These are phyloP conservation scores for Ustilaginoidea virens DNA, from an alignment of 2,329 filamentous ascomycete genomes.

Conservation along the genomic window DNA sequence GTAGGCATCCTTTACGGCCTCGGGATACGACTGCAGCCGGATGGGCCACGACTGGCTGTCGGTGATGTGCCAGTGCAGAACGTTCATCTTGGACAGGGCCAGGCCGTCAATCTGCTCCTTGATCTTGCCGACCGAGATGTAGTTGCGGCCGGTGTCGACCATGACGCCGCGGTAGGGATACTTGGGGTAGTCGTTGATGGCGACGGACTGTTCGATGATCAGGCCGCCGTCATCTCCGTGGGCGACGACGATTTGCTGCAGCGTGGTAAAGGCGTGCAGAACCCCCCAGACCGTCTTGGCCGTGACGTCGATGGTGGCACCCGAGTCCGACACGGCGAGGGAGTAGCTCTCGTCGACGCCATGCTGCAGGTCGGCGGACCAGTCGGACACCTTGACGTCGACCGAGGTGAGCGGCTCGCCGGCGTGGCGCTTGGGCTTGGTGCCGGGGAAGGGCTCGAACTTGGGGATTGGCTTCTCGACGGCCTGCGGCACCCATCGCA, in stretches of 20 bases:
- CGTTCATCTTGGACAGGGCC: conserved; percentile 39
- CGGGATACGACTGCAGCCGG: conserved; percentile 29
- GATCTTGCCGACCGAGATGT: conserved; percentile 33
- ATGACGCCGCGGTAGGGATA: conserved; percentile 40
- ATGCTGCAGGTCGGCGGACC: conserved; percentile 32
- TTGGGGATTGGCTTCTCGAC: conserved; percentile 32
- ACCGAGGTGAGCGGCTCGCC: conserved; percentile 22
- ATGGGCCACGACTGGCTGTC: conserved; percentile 41
- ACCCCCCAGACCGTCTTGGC: conserved; percentile 37
- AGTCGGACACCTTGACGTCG: conserved; percentile 28
- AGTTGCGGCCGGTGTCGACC: conserved; percentile 39
- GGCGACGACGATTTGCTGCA: conserved; percentile 38
- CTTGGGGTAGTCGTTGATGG: conserved; percentile 31
- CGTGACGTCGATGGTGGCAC: conserved; percentile 26
- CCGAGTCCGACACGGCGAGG: conserved; percentile 23
- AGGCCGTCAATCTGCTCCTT: conserved; percentile 38
- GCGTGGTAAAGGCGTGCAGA: conserved; percentile 39
- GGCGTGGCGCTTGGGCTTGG: conserved; percentile 3
- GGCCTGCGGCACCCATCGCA: conserved; percentile 39
- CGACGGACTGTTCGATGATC: conserved; percentile 36
- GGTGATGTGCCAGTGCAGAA: conserved; percentile 40
- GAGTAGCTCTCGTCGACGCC: conserved; percentile 43
- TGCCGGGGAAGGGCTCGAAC: conserved; percentile 35
- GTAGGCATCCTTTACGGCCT: conserved; percentile 39
- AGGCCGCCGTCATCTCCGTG: conserved; percentile 27